phyloP scores from a whole-genome alignment of 176 grass and related monocot genomes.

The Musa acuminata region DNA sequence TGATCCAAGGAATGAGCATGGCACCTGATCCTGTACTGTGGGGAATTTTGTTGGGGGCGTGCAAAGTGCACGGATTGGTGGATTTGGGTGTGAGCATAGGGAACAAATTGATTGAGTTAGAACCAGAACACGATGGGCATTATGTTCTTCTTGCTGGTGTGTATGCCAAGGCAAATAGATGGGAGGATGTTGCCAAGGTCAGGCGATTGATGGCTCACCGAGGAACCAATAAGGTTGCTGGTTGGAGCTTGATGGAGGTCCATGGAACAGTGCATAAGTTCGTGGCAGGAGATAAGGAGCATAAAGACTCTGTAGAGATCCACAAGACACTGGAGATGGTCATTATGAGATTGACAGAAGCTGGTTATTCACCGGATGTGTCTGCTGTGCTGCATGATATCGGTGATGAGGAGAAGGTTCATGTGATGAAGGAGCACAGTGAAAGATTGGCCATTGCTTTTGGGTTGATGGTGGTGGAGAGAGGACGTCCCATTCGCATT shows the following conservation, averaged over 20 bases:
- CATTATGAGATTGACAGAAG: constrained; percentile 40
- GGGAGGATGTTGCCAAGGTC: constrained; percentile 54
- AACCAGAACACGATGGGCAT: constrained; percentile 53
- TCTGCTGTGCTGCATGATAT: constrained; percentile 67
- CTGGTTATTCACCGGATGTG: constrained; percentile 57
- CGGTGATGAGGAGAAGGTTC: constrained; percentile 56
- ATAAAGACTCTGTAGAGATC: constrained; percentile 41
- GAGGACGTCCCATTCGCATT: constrained; percentile 45
- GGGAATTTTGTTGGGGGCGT: constrained; percentile 49
- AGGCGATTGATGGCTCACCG: constrained; percentile 48
- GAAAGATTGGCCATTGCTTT: constrained; percentile 71
- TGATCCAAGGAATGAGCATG: constrained; percentile 53
- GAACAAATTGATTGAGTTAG: constrained; percentile 48
- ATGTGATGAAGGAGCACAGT: constrained; percentile 57
- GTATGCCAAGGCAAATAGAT: constrained; percentile 57
- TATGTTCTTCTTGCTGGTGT: constrained; percentile 60
- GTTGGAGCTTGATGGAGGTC: constrained; percentile 66
- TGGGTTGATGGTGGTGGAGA: constrained; percentile 40
- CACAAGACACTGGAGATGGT: constrained; percentile 53
- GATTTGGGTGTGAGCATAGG: constrained; percentile 44
- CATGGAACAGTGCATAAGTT: constrained; percentile 52
- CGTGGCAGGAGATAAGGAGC: constrained; percentile 50
- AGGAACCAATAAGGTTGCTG: constrained; percentile 50
- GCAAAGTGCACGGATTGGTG: constrained; percentile 54
- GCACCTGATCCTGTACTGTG: constrained; percentile 54